Conservation (phyloP, 139 green algal species). For the Asterochloris erici region DNA sequence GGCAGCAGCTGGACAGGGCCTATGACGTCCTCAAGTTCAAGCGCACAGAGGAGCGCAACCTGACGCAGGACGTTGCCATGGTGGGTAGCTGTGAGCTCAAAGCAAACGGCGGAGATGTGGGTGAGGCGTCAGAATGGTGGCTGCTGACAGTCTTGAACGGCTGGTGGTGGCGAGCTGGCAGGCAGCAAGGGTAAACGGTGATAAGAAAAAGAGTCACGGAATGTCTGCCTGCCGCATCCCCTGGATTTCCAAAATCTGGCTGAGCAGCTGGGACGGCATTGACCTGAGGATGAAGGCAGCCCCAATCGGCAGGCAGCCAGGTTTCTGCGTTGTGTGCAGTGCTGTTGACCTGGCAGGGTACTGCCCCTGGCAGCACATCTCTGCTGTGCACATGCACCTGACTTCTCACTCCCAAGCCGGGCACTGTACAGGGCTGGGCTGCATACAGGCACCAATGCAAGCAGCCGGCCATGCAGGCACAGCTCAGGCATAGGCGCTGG, state of each 20-base stretch:
- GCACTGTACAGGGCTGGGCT: too few relatives aligned
- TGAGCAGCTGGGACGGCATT: not conserved
- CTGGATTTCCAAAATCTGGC: not conserved
- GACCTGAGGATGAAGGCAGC: too few relatives aligned
- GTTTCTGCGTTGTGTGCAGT: too few relatives aligned
- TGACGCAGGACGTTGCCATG: constrained; percentile 30
- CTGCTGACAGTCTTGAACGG: not conserved
- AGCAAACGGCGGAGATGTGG: not conserved
- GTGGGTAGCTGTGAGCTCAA: not conserved
- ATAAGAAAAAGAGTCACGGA: too few relatives aligned
- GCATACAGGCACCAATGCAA: too few relatives aligned
- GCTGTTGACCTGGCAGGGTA: too few relatives aligned
- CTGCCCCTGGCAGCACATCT: too few relatives aligned
- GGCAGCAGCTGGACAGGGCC: constrained; percentile 31
- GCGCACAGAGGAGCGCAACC: constrained; percentile 29
- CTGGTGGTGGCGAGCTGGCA: not conserved
- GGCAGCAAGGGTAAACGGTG: not conserved
- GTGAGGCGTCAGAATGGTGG: not conserved
- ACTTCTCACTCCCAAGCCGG: too few relatives aligned
- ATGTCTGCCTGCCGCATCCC: not conserved
- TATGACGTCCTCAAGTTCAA: constrained; percentile 46
- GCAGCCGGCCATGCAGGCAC: too few relatives aligned
- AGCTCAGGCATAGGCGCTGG: too few relatives aligned
- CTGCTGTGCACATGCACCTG: too few relatives aligned
- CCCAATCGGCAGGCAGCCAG: too few relatives aligned